Evolutionary conservation across 2,329 filamentous ascomycete species (phyloP), one percentile per base, ranked within the genome.

Genomic region (Gnomoniopsis sp.): DNA sequence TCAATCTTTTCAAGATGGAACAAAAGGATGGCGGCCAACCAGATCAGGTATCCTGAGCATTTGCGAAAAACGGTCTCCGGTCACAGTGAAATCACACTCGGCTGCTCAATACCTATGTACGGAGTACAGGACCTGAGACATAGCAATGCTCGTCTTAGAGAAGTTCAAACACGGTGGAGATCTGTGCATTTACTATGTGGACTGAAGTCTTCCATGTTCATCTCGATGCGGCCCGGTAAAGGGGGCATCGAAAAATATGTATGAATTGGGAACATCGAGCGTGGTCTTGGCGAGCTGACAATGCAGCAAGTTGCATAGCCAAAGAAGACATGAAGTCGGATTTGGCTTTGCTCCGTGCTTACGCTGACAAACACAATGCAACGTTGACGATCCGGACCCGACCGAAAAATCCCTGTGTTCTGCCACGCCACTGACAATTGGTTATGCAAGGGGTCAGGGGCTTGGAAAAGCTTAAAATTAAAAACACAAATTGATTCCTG

Each of bases 301-400:
- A 19, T 11, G n/a, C 41, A 44, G 8, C 2, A 3, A 21, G n/a
- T 10, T 19, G 3, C 33, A 11, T 11, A n/a, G 34, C 17, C n/a
- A 30, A 15, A 15, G 23, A 33, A 34, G 46, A 49, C 4, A 33
- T 56, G 53, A 43, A 56, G 53, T 56, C 36, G 36, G 22, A 44
- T 43, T 56, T 50, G 23, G 46, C 33, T 30, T 7, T 50, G 53
- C 53, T 33, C 53, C 47, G 47, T 56, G 53, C 53, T 56, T 15
- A 48, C 34, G 47, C 46, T 56, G 22, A 50, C 47, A 21, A 43
- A 44, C 17, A 22, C 11, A 23, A 2, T 23, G 10, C 43, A 47
- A 30, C 33, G 26, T 36, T 48, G 44, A 33, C 12, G 14, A 41
- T 49, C 44, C 53, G 38, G 21, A 36, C 30, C 53, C 46, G 14